phyloP scores from a whole-genome alignment of 1,284 basidiomycete species.

The Pyrrhoderma noxium region DNA sequence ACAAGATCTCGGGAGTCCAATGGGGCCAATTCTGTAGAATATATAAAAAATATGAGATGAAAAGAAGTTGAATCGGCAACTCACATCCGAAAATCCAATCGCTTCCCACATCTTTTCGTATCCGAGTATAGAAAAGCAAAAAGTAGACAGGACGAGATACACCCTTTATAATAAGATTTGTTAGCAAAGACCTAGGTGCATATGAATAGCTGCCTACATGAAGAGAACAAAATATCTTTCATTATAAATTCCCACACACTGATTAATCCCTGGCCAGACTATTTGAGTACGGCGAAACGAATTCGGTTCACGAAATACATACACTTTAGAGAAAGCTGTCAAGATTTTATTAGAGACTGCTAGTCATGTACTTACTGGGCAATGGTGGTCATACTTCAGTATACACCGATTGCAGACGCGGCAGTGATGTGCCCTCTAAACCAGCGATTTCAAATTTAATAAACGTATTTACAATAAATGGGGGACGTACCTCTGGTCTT shows the following conservation, averaged over 20 bases:
- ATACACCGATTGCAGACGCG: constrained; percentile 88
- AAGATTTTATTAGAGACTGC: neutral
- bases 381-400: constrained; percentile 93
- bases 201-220: constrained; percentile 52
- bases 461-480: neutral
- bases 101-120: constrained; percentile 51
- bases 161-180: constrained; percentile 37
- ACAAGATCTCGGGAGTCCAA: constrained; percentile 60
- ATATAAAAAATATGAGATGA: constrained; percentile 1
- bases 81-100: constrained; percentile 43
- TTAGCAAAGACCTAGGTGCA: neutral
- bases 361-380: constrained; percentile 55
- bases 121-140: constrained; percentile 52
- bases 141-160: constrained; percentile 63
- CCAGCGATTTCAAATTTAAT: neutral
- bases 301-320: neutral
- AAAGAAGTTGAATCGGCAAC: too few species aligned
- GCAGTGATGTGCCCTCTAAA: constrained; percentile 90
- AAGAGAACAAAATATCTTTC: constrained; percentile 95
- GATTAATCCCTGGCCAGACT: constrained; percentile 76
- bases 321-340: neutral
- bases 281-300: neutral
- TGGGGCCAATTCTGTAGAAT: constrained; percentile 46
- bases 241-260: constrained; percentile 93
- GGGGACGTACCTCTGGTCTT: constrained; percentile 72